Base-by-base conservation (phyloP, 257 asterid genomes). In the Echium plantagineum region DNA sequence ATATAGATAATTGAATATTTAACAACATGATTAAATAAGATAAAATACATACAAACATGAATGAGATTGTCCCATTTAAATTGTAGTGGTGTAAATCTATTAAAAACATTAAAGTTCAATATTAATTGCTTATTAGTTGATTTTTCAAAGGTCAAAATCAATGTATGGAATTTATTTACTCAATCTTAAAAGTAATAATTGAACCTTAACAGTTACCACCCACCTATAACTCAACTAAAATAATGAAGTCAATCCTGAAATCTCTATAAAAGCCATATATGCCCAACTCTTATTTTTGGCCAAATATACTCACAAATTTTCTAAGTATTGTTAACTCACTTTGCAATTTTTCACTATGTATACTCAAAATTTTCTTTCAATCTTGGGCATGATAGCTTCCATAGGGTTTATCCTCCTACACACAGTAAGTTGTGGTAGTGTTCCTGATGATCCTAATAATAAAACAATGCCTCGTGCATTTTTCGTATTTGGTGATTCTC, bases 401-500 rank as follows among this genome's bases (percentile, higher is more conserved):
- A 17, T 42, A 42, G 49, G 16, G 10, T 12, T 10, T 53, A 8
- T 69, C 35, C 48, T 55, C 8, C 42, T 76, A 12, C 66, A 63
- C n/a, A n/a, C 63, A 7, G 57, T 64, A 20, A 22, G 48, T 19
- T 26, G 31, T 19, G 20, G 46, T 35, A n/a, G n/a, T n/a, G n/a
- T 31, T 17, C 64, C 59, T 10, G 1, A 28, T 61, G 17, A 62
- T 65, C 2, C 81, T n/a, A n/a, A n/a, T n/a, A n/a, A n/a, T n/a
- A n/a, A n/a, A n/a, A n/a, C n/a, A n/a, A n/a, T 42, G 15, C 17
- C 89, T 30, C 87, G 88, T 6, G 86, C 90, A 5, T 84, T 86
- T 76, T 86, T 84, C 17, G 87, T 86, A 16, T 86, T 86, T 52
- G 95, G 95, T 0, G 95, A 86, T 57, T 86, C 95, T 1, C 67